Percentiles rank a stretch among this genome's conserved stretches.
Evolutionary conservation across 768 basidiomycete species (phyloP).

Genomic region (Pisolithus albus): DNA sequence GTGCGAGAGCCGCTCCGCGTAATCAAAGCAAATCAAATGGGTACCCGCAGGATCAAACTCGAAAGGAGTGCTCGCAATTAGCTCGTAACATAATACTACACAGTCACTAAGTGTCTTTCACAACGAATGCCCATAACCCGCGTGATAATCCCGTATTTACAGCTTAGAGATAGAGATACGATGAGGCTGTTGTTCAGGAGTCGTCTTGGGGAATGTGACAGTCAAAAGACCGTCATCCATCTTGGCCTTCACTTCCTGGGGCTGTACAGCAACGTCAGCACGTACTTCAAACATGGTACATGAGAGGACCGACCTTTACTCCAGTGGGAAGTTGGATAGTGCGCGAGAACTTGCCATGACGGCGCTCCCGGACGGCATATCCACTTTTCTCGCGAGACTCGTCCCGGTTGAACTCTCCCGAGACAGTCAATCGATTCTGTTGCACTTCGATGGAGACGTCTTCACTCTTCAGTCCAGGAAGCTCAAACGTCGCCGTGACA

Average conservation of each 20-base stretch:
- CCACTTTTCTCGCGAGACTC: conserved; percentile 30
- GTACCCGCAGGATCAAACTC: too few relatives aligned
- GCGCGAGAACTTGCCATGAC: conserved; percentile 43
- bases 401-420: conserved; percentile 38
- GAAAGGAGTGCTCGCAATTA: too few relatives aligned
- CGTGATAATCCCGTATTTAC: conserved; percentile 1
- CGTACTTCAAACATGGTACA: too few relatives aligned
- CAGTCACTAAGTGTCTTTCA: background rate
- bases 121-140: background rate
- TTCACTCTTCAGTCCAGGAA: conserved; percentile 48
- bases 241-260: conserved; percentile 33
- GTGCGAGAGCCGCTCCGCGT: too few relatives aligned
- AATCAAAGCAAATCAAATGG: too few relatives aligned
- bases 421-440: conserved; percentile 42
- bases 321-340: conserved; percentile 43
- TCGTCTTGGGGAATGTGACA: conserved; percentile 46
- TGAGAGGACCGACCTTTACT: conserved; percentile 33
- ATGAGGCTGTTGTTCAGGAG: conserved; percentile 35
- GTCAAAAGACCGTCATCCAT: conserved; percentile 48
- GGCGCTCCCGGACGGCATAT: conserved; percentile 37
- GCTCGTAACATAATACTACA: background rate
- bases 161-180: conserved; percentile 30
- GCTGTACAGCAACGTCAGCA: conserved; percentile 14
- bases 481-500: conserved; percentile 51
- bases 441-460: conserved; percentile 47